These are phyloP conservation scores for Dactylellina drechsleri DNA, from an alignment of 2,329 filamentous ascomycete species.

Conservation along the genomic window DNA sequence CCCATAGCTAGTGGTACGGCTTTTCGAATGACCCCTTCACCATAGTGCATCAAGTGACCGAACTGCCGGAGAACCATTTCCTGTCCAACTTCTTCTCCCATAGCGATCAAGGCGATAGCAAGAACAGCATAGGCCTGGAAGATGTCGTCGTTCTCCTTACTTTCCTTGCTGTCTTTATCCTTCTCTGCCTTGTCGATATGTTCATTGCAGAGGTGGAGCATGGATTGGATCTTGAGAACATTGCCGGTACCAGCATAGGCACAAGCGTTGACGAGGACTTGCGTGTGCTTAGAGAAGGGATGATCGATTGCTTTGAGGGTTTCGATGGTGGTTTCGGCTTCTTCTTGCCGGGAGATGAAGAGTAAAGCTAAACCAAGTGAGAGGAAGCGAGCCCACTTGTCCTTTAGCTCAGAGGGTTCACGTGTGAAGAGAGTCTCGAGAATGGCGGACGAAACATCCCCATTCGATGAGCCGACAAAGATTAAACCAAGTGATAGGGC, in stretches of 20 bases:
- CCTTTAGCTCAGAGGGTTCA: slow-evolving; percentile 89
- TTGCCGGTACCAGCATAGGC: slow-evolving; percentile 98
- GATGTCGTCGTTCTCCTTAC: slow-evolving; percentile 80
- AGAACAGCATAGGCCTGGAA: slow-evolving; percentile 96
- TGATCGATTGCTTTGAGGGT: slow-evolving; percentile 97
- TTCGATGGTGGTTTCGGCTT: slow-evolving; percentile 97
- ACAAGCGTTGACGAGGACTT: slow-evolving; percentile 92
- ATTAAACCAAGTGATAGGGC: slow-evolving; percentile 88
- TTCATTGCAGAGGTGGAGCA: slow-evolving; percentile 97
- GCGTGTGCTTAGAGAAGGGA: slow-evolving; percentile 95
- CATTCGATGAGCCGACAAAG: slow-evolving; percentile 90
- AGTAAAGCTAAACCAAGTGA: slow-evolving; percentile 90
- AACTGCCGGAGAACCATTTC: slow-evolving; percentile 99
- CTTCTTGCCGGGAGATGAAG: slow-evolving; percentile 96
- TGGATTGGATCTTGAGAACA: slow-evolving; percentile 94
- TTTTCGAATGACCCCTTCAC: slow-evolving; percentile 94
- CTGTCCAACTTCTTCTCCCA: slow-evolving; percentile 98
- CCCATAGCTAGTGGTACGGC: slow-evolving; percentile 97
- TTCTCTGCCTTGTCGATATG: slow-evolving; percentile 88
- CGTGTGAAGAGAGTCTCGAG: slow-evolving; percentile 86
- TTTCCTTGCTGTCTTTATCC: slow-evolving; percentile 72
- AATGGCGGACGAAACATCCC: slow-evolving; percentile 90
- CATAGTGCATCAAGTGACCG: slow-evolving; percentile 98
- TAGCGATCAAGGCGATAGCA: slow-evolving; percentile 90
- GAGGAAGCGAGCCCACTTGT: slow-evolving; percentile 98